phyloP scores from a whole-genome alignment of 306 rosid genomes.

The Vigna reflexopilosa region DNA sequence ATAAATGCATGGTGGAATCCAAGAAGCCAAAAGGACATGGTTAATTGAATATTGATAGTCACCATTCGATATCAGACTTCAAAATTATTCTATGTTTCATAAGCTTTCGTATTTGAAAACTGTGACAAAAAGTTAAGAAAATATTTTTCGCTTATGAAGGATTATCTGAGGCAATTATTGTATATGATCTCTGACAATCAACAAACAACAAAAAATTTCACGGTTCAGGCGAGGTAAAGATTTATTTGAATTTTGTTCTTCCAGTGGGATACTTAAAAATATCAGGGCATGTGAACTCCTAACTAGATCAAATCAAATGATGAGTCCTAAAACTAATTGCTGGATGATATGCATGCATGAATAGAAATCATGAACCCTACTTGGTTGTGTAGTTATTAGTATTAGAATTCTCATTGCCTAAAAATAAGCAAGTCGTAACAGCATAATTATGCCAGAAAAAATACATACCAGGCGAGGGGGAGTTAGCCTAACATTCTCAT shows the following conservation, averaged over 20 bases:
- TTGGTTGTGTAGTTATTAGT: background rate
- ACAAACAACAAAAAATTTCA: background rate
- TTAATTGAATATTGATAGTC: conserved; percentile 19
- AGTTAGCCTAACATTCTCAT: conserved; percentile 84
- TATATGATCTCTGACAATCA: background rate
- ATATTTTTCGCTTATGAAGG: background rate
- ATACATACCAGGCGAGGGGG: conserved; percentile 95
- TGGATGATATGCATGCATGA: conserved; percentile 28
- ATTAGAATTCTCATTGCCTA: conserved; percentile 21
- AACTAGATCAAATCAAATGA: conserved; percentile 20
- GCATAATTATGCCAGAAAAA: conserved; percentile 33
- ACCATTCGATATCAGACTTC: conserved; percentile 29
- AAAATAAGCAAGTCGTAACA: conserved; percentile 9
- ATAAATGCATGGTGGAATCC: conserved; percentile 11
- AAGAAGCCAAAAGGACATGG: conserved; percentile 10
- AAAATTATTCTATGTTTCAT: conserved; percentile 1
- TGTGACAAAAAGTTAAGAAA: background rate
- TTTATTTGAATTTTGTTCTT: conserved; percentile 1
- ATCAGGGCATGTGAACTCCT: conserved; percentile 18
- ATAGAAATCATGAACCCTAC: conserved; percentile 9
- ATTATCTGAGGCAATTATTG: too few species aligned
- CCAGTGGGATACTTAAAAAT: conserved; percentile 7
- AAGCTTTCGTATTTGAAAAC: conserved; percentile 10
- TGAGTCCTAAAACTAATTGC: conserved; percentile 33
- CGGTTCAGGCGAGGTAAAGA: background rate